phyloP scores from a whole-genome alignment of 1,139 yeast genomes.

The Pichia sp. region DNA sequence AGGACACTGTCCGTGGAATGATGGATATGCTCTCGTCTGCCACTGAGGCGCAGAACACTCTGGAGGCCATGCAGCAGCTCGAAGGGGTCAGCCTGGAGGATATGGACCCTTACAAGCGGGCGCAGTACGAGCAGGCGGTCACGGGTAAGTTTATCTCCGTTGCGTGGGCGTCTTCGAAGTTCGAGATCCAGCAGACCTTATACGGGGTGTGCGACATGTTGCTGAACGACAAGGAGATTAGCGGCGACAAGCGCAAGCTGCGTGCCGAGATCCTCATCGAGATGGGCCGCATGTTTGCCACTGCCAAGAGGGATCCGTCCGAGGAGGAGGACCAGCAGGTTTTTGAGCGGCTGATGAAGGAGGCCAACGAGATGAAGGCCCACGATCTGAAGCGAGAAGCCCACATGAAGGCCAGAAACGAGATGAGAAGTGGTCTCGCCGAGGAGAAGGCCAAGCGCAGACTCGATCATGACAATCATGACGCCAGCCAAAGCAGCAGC shows the following conservation, averaged over 20 bases:
- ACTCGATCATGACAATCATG: background rate
- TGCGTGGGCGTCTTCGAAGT: conserved; percentile 76
- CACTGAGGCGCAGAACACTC: conserved; percentile 81
- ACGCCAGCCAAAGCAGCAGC: background rate
- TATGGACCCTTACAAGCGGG: conserved; percentile 47
- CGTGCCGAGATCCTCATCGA: conserved; percentile 59
- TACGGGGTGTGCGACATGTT: conserved; percentile 61
- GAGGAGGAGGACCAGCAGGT: conserved; percentile 73
- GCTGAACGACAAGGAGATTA: conserved; percentile 51
- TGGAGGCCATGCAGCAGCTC: conserved; percentile 74
- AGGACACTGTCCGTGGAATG: conserved; percentile 80
- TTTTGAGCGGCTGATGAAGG: conserved; percentile 72
- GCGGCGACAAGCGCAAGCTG: conserved; percentile 46
- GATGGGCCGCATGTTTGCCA: conserved; percentile 53
- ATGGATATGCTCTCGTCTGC: conserved; percentile 82
- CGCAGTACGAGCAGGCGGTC: conserved; percentile 59
- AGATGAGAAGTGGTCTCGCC: background rate
- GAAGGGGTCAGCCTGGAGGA: conserved; percentile 49
- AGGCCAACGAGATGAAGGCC: conserved; percentile 49
- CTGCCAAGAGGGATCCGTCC: conserved; percentile 57
- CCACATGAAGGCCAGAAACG: conserved; percentile 4
- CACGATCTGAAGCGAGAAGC: conserved; percentile 27
- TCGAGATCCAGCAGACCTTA: conserved; percentile 64
- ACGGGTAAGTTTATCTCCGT: conserved; percentile 73
- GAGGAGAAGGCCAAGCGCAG: background rate